Conservation (phyloP, 1,139 yeast genomes). For the Arxiozyma slooffiae region DNA sequence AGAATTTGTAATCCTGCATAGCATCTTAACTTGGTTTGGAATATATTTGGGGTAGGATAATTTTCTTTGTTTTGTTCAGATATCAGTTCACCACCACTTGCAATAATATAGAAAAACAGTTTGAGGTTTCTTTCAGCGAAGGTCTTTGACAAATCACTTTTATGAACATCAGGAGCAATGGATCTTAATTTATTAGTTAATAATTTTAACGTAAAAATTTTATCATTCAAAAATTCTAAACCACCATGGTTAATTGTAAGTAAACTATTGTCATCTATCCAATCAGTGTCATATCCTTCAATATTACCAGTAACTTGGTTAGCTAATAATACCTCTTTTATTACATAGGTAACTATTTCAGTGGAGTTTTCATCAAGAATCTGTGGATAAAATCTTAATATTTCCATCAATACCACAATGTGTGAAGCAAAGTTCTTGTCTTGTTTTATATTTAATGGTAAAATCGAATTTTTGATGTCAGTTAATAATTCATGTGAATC, state of each 20-base stretch:
- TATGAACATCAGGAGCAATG: constrained; percentile 27
- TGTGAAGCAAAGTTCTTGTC: constrained; percentile 42
- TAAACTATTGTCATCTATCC: constrained; percentile 44
- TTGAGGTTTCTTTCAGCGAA: constrained; percentile 58
- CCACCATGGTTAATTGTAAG: constrained; percentile 26
- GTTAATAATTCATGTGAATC: constrained; percentile 36
- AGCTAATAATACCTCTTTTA: constrained; percentile 50
- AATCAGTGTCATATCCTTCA: constrained; percentile 19
- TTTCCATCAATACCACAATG: constrained; percentile 52
- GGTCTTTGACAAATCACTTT: constrained; percentile 29
- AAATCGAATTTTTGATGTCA: constrained; percentile 36
- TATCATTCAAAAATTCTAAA: constrained; percentile 35
- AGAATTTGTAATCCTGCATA: constrained; percentile 59
- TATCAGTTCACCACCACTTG: constrained; percentile 76
- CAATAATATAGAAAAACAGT: constrained; percentile 54
- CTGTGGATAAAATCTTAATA: constrained; percentile 45
- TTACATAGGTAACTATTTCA: constrained; percentile 50
- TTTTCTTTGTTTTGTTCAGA: constrained; percentile 35
- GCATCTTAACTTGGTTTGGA: constrained; percentile 53
- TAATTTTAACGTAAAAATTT: constrained; percentile 47
- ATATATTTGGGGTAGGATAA: constrained; percentile 56
- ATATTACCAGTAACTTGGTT: constrained; percentile 33
- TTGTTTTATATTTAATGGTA: constrained; percentile 41
- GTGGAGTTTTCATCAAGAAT: constrained; percentile 45
- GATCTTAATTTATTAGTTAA: constrained; percentile 57